Evolutionary conservation across 2,329 filamentous ascomycete genomes (phyloP), one percentile per base, ranked within the genome.

Genomic region (Ustulina deusta): DNA sequence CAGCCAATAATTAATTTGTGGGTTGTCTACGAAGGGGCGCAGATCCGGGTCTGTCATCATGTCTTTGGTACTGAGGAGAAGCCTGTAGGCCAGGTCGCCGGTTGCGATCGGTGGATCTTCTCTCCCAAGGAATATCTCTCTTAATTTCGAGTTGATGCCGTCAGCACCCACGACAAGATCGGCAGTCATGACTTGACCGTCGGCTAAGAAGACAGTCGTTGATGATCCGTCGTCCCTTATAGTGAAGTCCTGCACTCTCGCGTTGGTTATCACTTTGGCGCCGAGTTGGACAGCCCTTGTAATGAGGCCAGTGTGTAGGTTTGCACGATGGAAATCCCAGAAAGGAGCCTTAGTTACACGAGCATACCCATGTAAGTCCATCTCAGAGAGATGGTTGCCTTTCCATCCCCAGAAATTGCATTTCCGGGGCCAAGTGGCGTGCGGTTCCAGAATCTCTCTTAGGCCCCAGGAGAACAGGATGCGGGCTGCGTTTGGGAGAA

Each of bases 261-360:
- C 77, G 42, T 80, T 82, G 27, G 81, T 82, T 17, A 79, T 78
- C n/a, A 87, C 69, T 11, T 73, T 75, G 0, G 80, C 84, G 0
- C 86, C 86, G 0, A 88, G 75, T 63, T 85, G 82, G 3, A 79
- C 61, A 3, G 84, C 84, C 40, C 84, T 74, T 2, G 82, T 78
- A 2, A 87, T 71, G 5, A 88, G 76, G 46, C 80, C 82, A 38
- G 75, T 78, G 46, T 87, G 86, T 22, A 87, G 72, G 66, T 86
- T 83, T 2, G 85, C 84, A 10, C 85, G 81, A 70, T 88, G 85
- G 46, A 88, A 87, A 69, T 87, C 85, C 77, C 83, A 84, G 70
- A 86, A 87, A 27, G 80, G 84, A 32, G 78, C 80, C 2, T 80
- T 80, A 1, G 71, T 49, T 10, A 72, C 76, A 15, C 69, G 68